Evolutionary conservation across 768 basidiomycete species (phyloP), one percentile per base, ranked within the genome.

Genomic region (Serendipita sp.): DNA sequence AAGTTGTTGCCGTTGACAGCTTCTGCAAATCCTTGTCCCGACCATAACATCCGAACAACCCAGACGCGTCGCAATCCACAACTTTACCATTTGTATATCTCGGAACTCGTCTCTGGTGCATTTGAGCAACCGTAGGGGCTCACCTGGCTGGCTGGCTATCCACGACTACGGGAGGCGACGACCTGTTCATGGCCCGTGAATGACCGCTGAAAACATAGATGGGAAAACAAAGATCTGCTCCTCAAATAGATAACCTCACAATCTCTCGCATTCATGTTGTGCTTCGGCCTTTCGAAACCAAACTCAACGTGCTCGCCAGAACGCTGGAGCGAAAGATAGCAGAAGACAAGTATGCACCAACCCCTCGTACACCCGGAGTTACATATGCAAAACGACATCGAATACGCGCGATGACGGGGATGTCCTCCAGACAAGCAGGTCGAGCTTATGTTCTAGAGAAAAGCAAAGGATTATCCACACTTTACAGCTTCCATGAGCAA

Each of bases 331-430:
- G 34, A n/a, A 23, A 35, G 16, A n/a, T 60, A 8, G 56, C 56
- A 35, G n/a, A 23, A n/a, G 56, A 60, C n/a, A 35, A 8, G 8
- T 60, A 60, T 35, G 56, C 56, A 2, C 56, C 56, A 28, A 28
- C 23, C 23, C 16, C 56, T 23, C 56, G 56, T 60, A 23, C 23
- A 10, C 56, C 18, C 16, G 56, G 56, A 4, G 56, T 60, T 28
- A 60, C 56, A 10, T 60, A 60, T 32, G 56, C 56, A 60, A 60
- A 60, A 60, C 3, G 56, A 60, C 56, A 60, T 60, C 56, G 56
- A 8, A 60, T 60, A 28, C 56, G 56, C 10, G 18, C 34, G 8
- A 23, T 60, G 18, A 60, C 56, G 34, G 56, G 56, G 16, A 23
- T 60, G 34, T 32, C 23, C 56, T 60, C 56, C 10, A 23, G 56